Percentiles rank a stretch among this genome's conserved stretches.
These are phyloP conservation scores for Coffea humblotiana DNA, from an alignment of 305 asterid species.

Conservation along the genomic window DNA sequence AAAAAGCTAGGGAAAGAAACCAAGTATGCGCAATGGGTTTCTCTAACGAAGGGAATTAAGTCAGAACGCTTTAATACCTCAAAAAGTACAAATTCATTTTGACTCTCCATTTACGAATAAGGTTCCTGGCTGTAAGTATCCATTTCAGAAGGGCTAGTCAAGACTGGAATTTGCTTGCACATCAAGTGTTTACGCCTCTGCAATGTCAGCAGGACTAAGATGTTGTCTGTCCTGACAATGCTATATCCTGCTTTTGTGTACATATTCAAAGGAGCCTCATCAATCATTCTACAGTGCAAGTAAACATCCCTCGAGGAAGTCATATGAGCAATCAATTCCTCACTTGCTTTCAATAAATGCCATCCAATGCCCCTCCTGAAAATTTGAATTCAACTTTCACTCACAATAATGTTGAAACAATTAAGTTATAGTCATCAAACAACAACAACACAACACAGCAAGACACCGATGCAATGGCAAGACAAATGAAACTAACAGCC, in stretches of 20 bases:
- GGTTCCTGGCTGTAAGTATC: conserved; percentile 36
- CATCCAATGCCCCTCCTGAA: conserved; percentile 91
- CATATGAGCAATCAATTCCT: conserved; percentile 74
- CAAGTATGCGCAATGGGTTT: background rate
- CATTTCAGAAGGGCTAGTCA: conserved; percentile 37
- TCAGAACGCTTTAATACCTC: conserved; percentile 15
- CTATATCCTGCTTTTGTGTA: conserved; percentile 71
- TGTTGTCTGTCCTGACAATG: conserved; percentile 70
- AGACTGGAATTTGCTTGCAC: conserved; percentile 68
- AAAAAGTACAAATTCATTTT: conserved; percentile 17
- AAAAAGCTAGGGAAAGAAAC: background rate
- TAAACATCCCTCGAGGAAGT: conserved; percentile 65
- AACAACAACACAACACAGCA: background rate
- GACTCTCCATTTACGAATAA: conserved; percentile 28
- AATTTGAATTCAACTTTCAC: conserved; percentile 8
- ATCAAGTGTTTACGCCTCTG: conserved; percentile 90
- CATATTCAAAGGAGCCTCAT: conserved; percentile 81
- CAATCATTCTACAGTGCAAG: conserved; percentile 90
- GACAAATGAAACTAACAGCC: background rate
- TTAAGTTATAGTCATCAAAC: background rate
- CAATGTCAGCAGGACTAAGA: conserved; percentile 66
- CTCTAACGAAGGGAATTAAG: background rate
- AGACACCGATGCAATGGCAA: background rate
- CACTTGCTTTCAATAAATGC: conserved; percentile 85
- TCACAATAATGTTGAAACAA: background rate